phyloP scores from a whole-genome alignment of 495 filamentous ascomycete species.

The Aspergillus hancockii region DNA sequence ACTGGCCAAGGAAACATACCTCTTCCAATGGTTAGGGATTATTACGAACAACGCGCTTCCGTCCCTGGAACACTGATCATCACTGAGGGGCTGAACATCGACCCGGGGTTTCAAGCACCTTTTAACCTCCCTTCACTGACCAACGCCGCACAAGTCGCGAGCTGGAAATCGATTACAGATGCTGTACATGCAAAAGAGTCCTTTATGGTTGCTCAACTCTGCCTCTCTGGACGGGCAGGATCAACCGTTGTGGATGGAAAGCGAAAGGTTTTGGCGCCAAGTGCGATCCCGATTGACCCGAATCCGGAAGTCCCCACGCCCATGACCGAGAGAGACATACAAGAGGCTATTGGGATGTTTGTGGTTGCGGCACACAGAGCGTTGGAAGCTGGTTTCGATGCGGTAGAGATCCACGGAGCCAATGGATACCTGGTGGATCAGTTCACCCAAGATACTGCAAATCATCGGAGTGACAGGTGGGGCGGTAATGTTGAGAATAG shows the following conservation, averaged over 20 bases:
- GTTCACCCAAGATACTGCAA: slow-evolving; percentile 63
- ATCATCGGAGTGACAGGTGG: slow-evolving; percentile 64
- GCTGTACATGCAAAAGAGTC: slow-evolving; percentile 53
- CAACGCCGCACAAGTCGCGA: slow-evolving; percentile 39
- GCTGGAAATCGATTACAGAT: slow-evolving; percentile 49
- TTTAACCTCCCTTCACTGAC: no score
- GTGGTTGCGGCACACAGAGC: slow-evolving; percentile 62
- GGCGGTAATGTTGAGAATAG: slow-evolving; percentile 70
- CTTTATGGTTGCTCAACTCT: slow-evolving; percentile 52
- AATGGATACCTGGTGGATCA: slow-evolving; percentile 79
- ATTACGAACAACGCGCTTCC: slow-evolving; percentile 53
- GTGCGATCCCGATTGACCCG: slow-evolving; percentile 39
- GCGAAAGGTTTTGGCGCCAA: slow-evolving; percentile 24
- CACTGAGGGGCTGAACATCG: slow-evolving; percentile 53
- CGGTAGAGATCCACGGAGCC: slow-evolving; percentile 69
- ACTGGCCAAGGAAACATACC: slow-evolving; percentile 34
- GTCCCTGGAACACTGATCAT: slow-evolving; percentile 51
- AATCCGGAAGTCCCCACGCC: slow-evolving; percentile 36
- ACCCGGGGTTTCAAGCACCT: no score
- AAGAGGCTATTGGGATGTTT: slow-evolving; percentile 55
- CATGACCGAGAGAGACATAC: slow-evolving; percentile 59
- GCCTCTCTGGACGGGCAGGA: slow-evolving; percentile 61
- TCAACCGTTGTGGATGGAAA: slow-evolving; percentile 36
- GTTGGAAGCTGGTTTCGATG: slow-evolving; percentile 70
- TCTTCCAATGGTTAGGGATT: slow-evolving; percentile 39